Evolutionary conservation across 169 alveolate species (phyloP), one percentile per base, ranked within the genome.

Genomic region (Cryptosporidium viatorum): DNA sequence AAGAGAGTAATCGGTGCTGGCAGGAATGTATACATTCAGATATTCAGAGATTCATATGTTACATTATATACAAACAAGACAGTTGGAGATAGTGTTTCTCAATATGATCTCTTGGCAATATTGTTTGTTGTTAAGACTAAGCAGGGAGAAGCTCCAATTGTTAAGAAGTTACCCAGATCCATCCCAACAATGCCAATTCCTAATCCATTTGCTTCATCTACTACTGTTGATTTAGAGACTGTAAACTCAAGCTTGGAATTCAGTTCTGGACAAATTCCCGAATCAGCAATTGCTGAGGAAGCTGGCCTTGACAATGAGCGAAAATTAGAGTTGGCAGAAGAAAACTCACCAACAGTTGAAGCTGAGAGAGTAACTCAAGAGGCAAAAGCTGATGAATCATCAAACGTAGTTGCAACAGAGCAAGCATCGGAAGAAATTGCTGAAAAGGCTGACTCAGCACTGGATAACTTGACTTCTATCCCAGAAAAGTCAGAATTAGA

Each of bases 141-240:
- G 21, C 89, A 26, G 37, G 89, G 89, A 26, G 89, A 80, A 21
- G 52, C 73, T 31, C 80, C 89, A 58, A 21, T 62, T 41, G 65
- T 80, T 16, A 33, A 80, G 41, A 80, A 80, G 45, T 33, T 80
- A 39, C 89, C 89, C 23, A 80, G 89, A 80, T 80, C 89, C 37
- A 67, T 80, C n/a, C 89, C 89, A 29, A 80, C 89, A 29, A 14
- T 43, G n/a, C 75, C 69, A 10, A 80, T 80, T 65, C 10, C 31
- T 37, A 18, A 26, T n/a, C 55, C 89, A 21, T 43, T 33, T 29
- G 62, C 89, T 37, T 52, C 52, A 35, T 31, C 75, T 4, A 62
- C 65, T 16, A 14, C 50, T n/a, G 89, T 37, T 2, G 52, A 80
- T 35, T 33, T 65, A 37, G 75, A 33, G 1, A 48, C 89, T n/a